Percentiles rank a stretch among this genome's conserved stretches.
Conservation (phyloP, 352 stramenopile genomes). For the Globisporangium camurandrum region DNA sequence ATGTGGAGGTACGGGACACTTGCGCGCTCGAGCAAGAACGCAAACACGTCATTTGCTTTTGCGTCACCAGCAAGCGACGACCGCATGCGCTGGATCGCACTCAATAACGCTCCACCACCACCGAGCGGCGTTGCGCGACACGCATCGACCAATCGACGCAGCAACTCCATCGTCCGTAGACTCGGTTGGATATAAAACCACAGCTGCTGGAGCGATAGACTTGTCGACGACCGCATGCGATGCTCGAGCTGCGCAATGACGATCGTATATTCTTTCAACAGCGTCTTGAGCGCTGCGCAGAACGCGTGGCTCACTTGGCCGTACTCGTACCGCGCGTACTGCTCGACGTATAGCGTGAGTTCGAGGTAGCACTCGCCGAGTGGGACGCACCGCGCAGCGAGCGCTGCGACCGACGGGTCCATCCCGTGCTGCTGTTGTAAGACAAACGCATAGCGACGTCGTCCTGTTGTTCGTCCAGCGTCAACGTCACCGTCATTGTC, state of each 20-base stretch:
- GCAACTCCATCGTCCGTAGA: slow-evolving; percentile 89
- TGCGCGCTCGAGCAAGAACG: slow-evolving; percentile 77
- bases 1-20: slow-evolving; percentile 87
- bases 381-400: slow-evolving; percentile 57
- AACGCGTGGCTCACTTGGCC: slow-evolving; percentile 92
- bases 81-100: slow-evolving; percentile 82
- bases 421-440: slow-evolving; percentile 67
- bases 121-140: slow-evolving; percentile 62
- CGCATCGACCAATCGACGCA: slow-evolving; percentile 75
- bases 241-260: slow-evolving; percentile 90
- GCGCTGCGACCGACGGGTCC: slow-evolving; percentile 70
- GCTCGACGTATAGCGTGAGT: slow-evolving; percentile 68
- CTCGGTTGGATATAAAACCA: slow-evolving; percentile 91
- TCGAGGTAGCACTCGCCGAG: slow-evolving; percentile 79
- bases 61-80: slow-evolving; percentile 71
- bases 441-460: slow-evolving; percentile 47
- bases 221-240: slow-evolving; percentile 21
- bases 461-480: slow-evolving; percentile 15
- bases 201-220: slow-evolving; percentile 87
- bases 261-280: slow-evolving; percentile 91
- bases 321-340: slow-evolving; percentile 86
- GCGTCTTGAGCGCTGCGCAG: slow-evolving; percentile 85
- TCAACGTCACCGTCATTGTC: slow-evolving; percentile 19
- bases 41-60: slow-evolving; percentile 69
- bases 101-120: slow-evolving; percentile 89